These are phyloP conservation scores for Suillus tomentosus DNA, from an alignment of 768 basidiomycete genomes.

Conservation along the genomic window DNA sequence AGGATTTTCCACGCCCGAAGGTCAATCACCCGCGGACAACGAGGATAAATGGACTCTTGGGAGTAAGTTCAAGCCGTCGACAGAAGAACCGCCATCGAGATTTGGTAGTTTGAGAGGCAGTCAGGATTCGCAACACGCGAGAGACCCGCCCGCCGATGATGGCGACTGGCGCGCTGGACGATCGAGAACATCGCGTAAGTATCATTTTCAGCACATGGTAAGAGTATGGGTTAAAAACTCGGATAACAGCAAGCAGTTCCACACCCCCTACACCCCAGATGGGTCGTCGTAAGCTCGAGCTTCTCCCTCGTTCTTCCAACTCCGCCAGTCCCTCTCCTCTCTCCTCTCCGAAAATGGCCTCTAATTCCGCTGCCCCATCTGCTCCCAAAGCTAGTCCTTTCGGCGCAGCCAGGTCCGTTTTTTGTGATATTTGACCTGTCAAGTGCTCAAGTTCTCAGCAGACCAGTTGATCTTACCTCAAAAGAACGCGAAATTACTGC, in stretches of 20 bases:
- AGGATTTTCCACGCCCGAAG: conserved; percentile 50
- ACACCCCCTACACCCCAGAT: conserved; percentile 84
- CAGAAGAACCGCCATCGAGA: conserved; percentile 41
- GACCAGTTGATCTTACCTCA: conserved; percentile 81
- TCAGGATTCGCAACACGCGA: conserved; percentile 56
- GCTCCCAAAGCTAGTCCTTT: conserved; percentile 73
- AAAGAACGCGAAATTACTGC: conserved; percentile 77
- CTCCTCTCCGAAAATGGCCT: conserved; percentile 73
- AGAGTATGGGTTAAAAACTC: conserved; percentile 18
- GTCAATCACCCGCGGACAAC: conserved; percentile 59
- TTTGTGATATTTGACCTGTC: background rate
- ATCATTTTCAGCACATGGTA: conserved; percentile 12
- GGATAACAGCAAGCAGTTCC: conserved; percentile 58
- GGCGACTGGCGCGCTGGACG: conserved; percentile 70
- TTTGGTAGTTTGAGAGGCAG: conserved; percentile 52
- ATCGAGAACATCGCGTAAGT: conserved; percentile 63
- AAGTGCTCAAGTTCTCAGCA: conserved; percentile 31
- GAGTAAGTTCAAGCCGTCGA: conserved; percentile 66
- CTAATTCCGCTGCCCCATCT: conserved; percentile 40
- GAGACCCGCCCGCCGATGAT: conserved; percentile 54
- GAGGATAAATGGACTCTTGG: conserved; percentile 83
- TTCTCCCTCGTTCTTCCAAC: conserved; percentile 75
- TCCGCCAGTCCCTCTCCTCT: conserved; percentile 76
- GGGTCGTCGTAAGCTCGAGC: conserved; percentile 77
- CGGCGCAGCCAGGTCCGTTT: conserved; percentile 74